Evolutionary conservation across 2,329 filamentous ascomycete species (phyloP), one percentile per base, ranked within the genome.

Genomic region (Penicillium sp.): DNA sequence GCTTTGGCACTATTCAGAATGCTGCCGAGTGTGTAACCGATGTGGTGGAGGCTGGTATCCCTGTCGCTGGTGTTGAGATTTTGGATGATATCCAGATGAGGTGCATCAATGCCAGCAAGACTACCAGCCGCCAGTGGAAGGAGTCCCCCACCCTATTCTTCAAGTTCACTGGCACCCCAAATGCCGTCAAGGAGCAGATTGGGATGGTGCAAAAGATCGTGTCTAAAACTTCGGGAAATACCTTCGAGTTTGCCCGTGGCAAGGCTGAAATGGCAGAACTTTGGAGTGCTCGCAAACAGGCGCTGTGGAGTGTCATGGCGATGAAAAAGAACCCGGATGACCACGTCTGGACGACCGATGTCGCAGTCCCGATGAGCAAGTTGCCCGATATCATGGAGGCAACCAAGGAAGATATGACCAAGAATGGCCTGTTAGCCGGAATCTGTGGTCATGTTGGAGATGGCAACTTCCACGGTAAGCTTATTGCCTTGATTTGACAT

Each of bases 81-180:
- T 81, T 97, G 29, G 93, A 97, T 76, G 92, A 96, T 71, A 88
- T 92, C 57, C 92, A 96, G 78, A 97, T 97, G 86, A 77, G 79
- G 61, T 87, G 83, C 71, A 87, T 88, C 73, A 88, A 88, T 63
- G 74, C 75, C 45, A 78, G 77, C 58, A 70, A 77, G 36, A 70
- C 73, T 9, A 81, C 79, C 3, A 73, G 71, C 42, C 71, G 79
- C 25, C 78, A 77, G 38, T 92, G 89, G 89, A 83, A 83, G 57
- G 88, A 90, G 68, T 77, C 78, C 0, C 87, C 89, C 0, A 91
- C 89, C 0, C 77, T 92, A 2, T 92, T 92, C 68, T 85, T 92
- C 77, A 91, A 90, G 72, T 91, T 91, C 67, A 81, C 85, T 0
- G 89, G 89, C 9, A 90, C 87, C 0, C 80, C 84, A 0, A 78